phyloP scores from a whole-genome alignment of 305 asterid genomes.

The Plantago coronopus region DNA sequence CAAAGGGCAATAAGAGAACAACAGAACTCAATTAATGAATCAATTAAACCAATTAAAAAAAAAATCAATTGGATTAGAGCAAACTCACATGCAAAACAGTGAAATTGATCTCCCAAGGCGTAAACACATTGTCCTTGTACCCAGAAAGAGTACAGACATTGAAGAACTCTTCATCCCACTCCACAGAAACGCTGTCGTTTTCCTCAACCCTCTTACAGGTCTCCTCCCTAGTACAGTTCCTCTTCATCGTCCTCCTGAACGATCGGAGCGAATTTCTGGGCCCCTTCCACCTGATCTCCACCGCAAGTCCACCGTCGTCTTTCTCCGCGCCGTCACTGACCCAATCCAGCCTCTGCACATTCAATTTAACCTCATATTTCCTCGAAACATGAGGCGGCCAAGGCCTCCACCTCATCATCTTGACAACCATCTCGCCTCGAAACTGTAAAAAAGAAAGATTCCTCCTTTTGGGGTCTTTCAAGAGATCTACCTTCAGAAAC shows the following conservation, averaged over 20 bases:
- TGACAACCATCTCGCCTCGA: slow-evolving; percentile 58
- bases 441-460: neutral
- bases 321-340: slow-evolving; percentile 52
- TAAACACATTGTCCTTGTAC: slow-evolving; percentile 72
- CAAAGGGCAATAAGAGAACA: slow-evolving; percentile 6
- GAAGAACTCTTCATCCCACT: slow-evolving; percentile 87
- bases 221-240: slow-evolving; percentile 72
- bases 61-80: neutral
- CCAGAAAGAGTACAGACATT: slow-evolving; percentile 61
- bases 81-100: slow-evolving; percentile 74
- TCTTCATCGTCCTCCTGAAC: slow-evolving; percentile 59
- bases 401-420: slow-evolving; percentile 95
- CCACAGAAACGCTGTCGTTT: slow-evolving; percentile 54
- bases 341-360: slow-evolving; percentile 59
- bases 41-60: slow-evolving; percentile 10
- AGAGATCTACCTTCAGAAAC: slow-evolving; percentile 10
- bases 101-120: slow-evolving; percentile 90
- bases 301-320: slow-evolving; percentile 52
- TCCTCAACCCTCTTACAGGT: slow-evolving; percentile 28
- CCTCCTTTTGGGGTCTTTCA: neutral
- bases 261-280: slow-evolving; percentile 69
- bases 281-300: slow-evolving; percentile 99
- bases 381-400: slow-evolving; percentile 87
- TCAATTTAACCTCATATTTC: slow-evolving; percentile 63
- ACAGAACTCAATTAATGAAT: slow-evolving; percentile 7